Evolutionary conservation across 2,329 filamentous ascomycete genomes (phyloP).

Genomic region (Coniochaeta ligniaria): DNA sequence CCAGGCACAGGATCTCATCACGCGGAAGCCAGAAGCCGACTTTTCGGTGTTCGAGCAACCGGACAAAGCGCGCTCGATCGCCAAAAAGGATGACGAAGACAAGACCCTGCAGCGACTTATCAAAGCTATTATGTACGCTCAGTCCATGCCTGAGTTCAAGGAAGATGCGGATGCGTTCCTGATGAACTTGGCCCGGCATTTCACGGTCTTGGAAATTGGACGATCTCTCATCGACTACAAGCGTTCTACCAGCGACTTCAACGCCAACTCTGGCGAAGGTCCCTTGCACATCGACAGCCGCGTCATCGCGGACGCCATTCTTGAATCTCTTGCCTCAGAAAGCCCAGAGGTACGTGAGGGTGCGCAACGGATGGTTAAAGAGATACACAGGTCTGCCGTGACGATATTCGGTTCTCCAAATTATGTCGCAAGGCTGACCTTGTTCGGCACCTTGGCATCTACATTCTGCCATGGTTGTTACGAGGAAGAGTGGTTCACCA

Average conservation of each 20-base stretch:
- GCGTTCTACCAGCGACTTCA: constrained; percentile 70
- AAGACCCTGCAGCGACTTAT: constrained; percentile 75
- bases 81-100: constrained; percentile 83
- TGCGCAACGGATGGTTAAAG: constrained; percentile 69
- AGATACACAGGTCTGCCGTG: constrained; percentile 68
- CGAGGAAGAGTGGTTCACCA: constrained; percentile 98
- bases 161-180: constrained; percentile 70
- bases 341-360: constrained; percentile 71
- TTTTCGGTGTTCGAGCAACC: constrained; percentile 65
- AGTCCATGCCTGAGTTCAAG: constrained; percentile 74
- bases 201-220: constrained; percentile 84
- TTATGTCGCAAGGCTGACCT: constrained; percentile 67
- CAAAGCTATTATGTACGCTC: constrained; percentile 81
- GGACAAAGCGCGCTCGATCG: constrained; percentile 73
- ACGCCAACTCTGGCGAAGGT: constrained; percentile 80
- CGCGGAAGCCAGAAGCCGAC: constrained; percentile 64
- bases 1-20: constrained; percentile 78
- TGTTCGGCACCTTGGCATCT: constrained; percentile 77
- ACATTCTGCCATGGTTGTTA: constrained; percentile 93
- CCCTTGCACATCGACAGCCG: constrained; percentile 81
- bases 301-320: constrained; percentile 79
- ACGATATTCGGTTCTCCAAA: constrained; percentile 72
- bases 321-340: constrained; percentile 85
- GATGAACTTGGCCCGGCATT: constrained; percentile 77
- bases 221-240: constrained; percentile 75